Base-by-base conservation (phyloP, 371 early-diverging fungal species). In the Mucor irregularis region DNA sequence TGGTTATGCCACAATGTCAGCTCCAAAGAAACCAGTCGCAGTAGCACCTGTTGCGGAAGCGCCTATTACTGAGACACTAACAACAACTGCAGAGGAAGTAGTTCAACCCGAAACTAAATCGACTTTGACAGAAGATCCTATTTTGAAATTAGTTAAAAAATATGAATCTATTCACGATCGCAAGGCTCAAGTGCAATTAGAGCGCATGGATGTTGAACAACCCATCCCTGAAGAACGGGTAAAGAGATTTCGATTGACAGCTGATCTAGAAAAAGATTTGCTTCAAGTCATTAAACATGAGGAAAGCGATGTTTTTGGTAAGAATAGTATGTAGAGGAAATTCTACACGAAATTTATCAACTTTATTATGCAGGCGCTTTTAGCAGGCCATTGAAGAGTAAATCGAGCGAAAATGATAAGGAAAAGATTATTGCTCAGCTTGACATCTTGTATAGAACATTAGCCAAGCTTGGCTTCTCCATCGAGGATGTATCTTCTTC, bases 401-500 rank as follows among this genome's bases (percentile, higher is more conserved):
- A 30, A 13, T 19, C 47, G 16, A 61, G 30, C 11, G 47, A 56
- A 26, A 26, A 49, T 14, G 69, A 68, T 5, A 64, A 61, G 26
- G 78, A 81, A 43, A 73, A 70, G 28, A 53, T 68, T 26, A 56
- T 85, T 14, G 67, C 72, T 11, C 73, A 73, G 9, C 57, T 85
- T 33, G 81, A 85, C 61, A 61, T 83, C 14, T 56, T 80, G 10
- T 82, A 78, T 42, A 73, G 81, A 17, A 66, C 73, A 2, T 59
- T 85, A 26, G 57, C 63, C 3, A 71, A 76, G 16, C 53, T 85
- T 8, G 83, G 81, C 7, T 85, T 85, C 38, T 60, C 73, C 9
- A 48, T 55, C 28, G 42, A 51, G 0, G 83, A 83, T 58, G 62
- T 85, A n/a, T 69, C 74, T 25, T 57, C 64, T 28, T 82, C 83